Percentiles rank a stretch among this genome's conserved stretches.
phyloP scores from a whole-genome alignment of 345 rosid genomes.

The Eutrema japonicum region DNA sequence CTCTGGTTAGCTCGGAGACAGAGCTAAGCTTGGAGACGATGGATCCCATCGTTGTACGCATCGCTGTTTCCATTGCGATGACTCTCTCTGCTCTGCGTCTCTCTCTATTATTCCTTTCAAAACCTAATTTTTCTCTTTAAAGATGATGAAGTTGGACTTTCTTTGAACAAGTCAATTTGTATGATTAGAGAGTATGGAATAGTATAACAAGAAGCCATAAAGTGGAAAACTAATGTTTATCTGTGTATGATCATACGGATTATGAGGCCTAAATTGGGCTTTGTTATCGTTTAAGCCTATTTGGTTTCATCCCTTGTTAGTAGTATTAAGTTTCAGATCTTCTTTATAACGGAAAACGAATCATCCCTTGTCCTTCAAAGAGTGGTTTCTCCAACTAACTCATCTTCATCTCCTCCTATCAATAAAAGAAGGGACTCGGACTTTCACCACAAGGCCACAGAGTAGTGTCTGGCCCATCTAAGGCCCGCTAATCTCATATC shows the following conservation, averaged over 20 bases:
- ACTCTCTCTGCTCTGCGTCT: neutral
- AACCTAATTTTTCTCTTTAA: constrained; percentile 2
- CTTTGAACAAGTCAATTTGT: constrained; percentile 3
- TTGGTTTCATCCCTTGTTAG: neutral
- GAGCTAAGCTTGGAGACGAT: constrained; percentile 77
- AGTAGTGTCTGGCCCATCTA: neutral
- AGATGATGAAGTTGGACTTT: constrained; percentile 26
- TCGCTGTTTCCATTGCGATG: constrained; percentile 67
- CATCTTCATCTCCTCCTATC: neutral
- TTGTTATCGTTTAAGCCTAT: neutral
- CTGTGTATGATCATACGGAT: neutral
- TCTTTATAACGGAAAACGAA: neutral
- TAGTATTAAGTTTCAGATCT: no score
- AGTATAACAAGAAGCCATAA: neutral
- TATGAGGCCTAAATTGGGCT: neutral
- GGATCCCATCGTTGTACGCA: constrained; percentile 61
- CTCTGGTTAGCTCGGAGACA: constrained; percentile 76
- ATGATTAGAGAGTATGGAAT: neutral
- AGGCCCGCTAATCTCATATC: constrained; percentile 8
- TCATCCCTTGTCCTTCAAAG: neutral
- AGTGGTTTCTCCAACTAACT: neutral
- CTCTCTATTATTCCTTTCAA: neutral
- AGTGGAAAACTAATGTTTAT: neutral
- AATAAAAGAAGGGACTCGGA: no score
- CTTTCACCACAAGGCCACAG: neutral